Evolutionary conservation across 2,329 filamentous ascomycete genomes (phyloP).

Genomic region (Domatiomyces catenatus): DNA sequence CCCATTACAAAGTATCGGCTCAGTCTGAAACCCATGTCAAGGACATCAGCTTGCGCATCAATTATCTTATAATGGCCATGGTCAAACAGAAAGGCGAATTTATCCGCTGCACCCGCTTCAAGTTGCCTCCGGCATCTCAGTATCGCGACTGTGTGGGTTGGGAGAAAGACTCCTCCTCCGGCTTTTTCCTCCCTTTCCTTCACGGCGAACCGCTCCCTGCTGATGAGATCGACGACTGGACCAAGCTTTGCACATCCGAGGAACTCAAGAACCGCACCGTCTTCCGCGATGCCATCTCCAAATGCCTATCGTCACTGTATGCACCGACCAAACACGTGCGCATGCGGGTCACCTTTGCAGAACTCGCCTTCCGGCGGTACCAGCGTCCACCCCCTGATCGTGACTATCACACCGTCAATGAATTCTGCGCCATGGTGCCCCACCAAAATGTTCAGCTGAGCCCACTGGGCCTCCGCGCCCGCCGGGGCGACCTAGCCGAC

Average conservation of each 20-base stretch:
- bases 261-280: constrained; percentile 20
- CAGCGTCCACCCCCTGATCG: constrained; percentile 18
- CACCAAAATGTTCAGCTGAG: constrained; percentile 23
- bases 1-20: constrained; percentile 5
- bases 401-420: constrained; percentile 21
- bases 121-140: constrained; percentile 8
- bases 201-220: constrained; percentile 11
- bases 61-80: constrained; percentile 14
- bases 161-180: constrained; percentile 5
- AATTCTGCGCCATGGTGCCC: constrained; percentile 28
- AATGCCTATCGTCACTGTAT: constrained; percentile 20
- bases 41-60: constrained; percentile 8
- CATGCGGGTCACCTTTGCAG: constrained; percentile 30
- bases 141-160: constrained; percentile 11
- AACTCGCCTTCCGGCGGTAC: constrained; percentile 26
- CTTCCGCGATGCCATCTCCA: constrained; percentile 20
- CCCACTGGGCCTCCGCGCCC: constrained; percentile 3
- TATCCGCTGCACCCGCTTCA: constrained; percentile 9
- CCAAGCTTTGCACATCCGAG: constrained; percentile 13
- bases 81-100: constrained; percentile 10
- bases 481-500: constrained; percentile 14
- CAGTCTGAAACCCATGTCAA: constrained; percentile 4
- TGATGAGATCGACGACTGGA: constrained; percentile 16
- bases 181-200: constrained; percentile 13
- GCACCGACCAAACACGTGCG: constrained; percentile 24